These are phyloP conservation scores for Coemansia erecta DNA, from an alignment of 192 early-diverging fungal species.

Conservation along the genomic window DNA sequence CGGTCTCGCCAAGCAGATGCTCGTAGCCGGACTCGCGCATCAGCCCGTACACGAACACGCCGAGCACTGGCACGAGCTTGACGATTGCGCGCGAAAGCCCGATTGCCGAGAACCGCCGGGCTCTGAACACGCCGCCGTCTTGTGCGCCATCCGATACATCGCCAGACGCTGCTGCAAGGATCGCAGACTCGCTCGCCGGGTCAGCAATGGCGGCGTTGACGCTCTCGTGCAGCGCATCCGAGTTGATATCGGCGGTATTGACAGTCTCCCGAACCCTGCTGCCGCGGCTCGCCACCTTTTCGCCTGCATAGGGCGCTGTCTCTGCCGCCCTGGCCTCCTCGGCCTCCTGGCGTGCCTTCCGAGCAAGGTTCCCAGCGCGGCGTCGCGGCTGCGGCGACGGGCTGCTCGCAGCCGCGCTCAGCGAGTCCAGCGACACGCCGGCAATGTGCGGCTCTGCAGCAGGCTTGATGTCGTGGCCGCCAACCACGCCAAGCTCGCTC, in stretches of 20 bases:
- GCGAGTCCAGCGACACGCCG: slow-evolving; percentile 19
- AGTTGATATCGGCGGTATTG: slow-evolving; percentile 20
- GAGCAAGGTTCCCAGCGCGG: slow-evolving; percentile 43
- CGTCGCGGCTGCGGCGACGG: slow-evolving; percentile 19
- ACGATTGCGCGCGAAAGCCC: slow-evolving; percentile 29
- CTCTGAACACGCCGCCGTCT: neutral
- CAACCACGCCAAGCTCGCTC: slow-evolving; percentile 28
- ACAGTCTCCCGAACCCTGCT: slow-evolving; percentile 3
- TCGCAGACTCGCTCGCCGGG: slow-evolving; percentile 16
- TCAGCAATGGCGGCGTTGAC: slow-evolving; percentile 26
- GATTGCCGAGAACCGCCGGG: slow-evolving; percentile 30
- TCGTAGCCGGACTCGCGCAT: slow-evolving; percentile 34
- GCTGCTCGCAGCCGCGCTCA: slow-evolving; percentile 3
- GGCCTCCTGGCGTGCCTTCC: slow-evolving; percentile 36
- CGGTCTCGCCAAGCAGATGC: slow-evolving; percentile 29
- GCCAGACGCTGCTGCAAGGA: slow-evolving; percentile 1
- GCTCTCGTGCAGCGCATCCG: slow-evolving; percentile 26
- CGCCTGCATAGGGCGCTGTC: neutral
- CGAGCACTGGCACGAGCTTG: slow-evolving; percentile 22
- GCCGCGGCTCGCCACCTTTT: slow-evolving; percentile 1
- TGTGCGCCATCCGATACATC: neutral
- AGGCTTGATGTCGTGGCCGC: slow-evolving; percentile 41
- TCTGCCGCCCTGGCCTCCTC: neutral
- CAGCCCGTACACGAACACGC: slow-evolving; percentile 39
- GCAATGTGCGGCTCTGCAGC: slow-evolving; percentile 11